Evolutionary conservation across 1,284 basidiomycete genomes (phyloP), one percentile per base, ranked within the genome.

Genomic region (Uromyces viciae-fabae): DNA sequence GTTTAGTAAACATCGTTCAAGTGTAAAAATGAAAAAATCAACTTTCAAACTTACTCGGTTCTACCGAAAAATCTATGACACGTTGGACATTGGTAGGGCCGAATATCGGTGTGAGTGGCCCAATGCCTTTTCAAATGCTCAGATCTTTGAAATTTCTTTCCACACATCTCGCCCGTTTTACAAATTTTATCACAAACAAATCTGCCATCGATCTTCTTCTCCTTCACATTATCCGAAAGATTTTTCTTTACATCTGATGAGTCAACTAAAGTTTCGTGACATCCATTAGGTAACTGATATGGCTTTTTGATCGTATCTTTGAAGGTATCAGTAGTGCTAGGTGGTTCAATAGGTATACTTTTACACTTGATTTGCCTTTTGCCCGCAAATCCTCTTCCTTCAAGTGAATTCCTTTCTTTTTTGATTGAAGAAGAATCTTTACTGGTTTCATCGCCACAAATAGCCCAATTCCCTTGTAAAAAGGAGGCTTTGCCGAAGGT

Each of bases 401-500:
- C n/a, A n/a, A n/a, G n/a, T n/a, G n/a, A n/a, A n/a, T n/a, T n/a
- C n/a, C n/a, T n/a, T n/a, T n/a, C 42, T 69, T 28, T 43, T 28
- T 69, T 69, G 17, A 46, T 19, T 69, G 66, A 43, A 28, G 66
- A 43, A 14, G 66, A n/a, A 17, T 69, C 15, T 1, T 46, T 28
- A 15, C 25, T 28, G 40, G 25, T 69, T 43, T 46, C 66, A 28
- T 69, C 19, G 25, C n/a, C 43, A 17, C 28, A 69, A 17, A 46
- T 17, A 69, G 9, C 69, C 69, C 69, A 72, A 31, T 72, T 54
- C 54, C 69, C 69, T 9, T 43, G 49, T 46, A 72, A 54, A 72
- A 72, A 72, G 33, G 69, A 72, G 28, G 69, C 69, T 72, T 72
- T 72, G n/a, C 69, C 69, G 38, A 52, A 8, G 46, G 28, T 49